Evolutionary conservation across 495 filamentous ascomycete species (phyloP).

Genomic region (Tuber microsphaerosporum): DNA sequence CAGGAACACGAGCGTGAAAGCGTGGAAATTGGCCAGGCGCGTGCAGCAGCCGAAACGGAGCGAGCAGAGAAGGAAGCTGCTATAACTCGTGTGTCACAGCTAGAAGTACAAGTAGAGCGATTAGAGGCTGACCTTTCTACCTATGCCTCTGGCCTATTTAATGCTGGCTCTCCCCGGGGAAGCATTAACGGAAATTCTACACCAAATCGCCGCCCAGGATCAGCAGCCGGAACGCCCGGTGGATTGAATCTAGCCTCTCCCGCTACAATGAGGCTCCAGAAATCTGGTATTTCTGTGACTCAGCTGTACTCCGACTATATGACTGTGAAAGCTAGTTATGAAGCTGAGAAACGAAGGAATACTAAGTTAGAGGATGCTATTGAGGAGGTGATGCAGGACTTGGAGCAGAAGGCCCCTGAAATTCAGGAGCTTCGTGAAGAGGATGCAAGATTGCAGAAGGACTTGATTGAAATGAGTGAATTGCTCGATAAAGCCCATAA

Average conservation of each 20-base stretch:
- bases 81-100: conserved; percentile 62
- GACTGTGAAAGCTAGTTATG: conserved; percentile 53
- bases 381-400: conserved; percentile 65
- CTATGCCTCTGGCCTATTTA: conserved; percentile 32
- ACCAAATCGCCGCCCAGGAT: conserved; percentile 46
- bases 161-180: conserved; percentile 51
- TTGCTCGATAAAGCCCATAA: conserved; percentile 55
- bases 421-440: conserved; percentile 62
- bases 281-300: conserved; percentile 56
- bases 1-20: conserved; percentile 72
- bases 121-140: conserved; percentile 37
- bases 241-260: conserved; percentile 51
- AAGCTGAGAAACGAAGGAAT: conserved; percentile 61
- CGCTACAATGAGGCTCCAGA: conserved; percentile 49
- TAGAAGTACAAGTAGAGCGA: conserved; percentile 47
- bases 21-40: conserved; percentile 68
- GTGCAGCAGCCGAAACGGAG: conserved; percentile 75
- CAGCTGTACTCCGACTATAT: conserved; percentile 63
- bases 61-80: conserved; percentile 61
- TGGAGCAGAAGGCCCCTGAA: conserved; percentile 64
- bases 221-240: conserved; percentile 46
- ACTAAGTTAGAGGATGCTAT: conserved; percentile 64
- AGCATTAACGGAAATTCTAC: conserved; percentile 51
- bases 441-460: conserved; percentile 58
- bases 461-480: conserved; percentile 74